Base-by-base conservation (phyloP, 2,329 filamentous ascomycete genomes). In the Cordyceps cicadae region DNA sequence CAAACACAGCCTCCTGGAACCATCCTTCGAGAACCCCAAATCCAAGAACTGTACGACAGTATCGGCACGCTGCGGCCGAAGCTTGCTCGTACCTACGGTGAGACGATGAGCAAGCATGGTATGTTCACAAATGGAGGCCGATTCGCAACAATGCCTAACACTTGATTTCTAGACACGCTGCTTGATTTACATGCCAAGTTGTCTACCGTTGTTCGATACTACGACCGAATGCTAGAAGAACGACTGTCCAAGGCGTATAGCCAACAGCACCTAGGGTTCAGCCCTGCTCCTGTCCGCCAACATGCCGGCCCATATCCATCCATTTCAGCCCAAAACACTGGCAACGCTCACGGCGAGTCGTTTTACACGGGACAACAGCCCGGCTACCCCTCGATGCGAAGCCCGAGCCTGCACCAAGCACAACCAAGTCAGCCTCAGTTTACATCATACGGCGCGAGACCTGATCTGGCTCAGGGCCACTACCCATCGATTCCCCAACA, bases 61-160 rank as follows among this genome's bases (percentile, higher is more conserved):
- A 97, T 99, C 67, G 92, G 93, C n/a, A 83, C 91, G 17, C 77
- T 99, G 64, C 84, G 94, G 54, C 94, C 94, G 1, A 99, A 99
- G 73, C 80, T 99, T 60, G 94, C 94, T 5, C 85, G 94, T 61
- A 97, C 93, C 0, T 97, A 97, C 70, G 94, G 94, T 60, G 94
- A 99, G 77, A 97, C 94, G 0, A 97, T 99, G 94, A 97, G 94
- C 83, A 99, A 99, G 75, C 94, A 97, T 73, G 92, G 90, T 90
- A 77, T 71, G 85, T 60, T 7, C 14, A 7, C 75, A 46, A n/a
- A 1, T 12, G 3, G 12, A 6, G 45, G 29, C 49, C 59, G 41
- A 19, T 46, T 8, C 29, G 41, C 59, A 56, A 32, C 21, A 17
- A 14, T 17, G 3, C 15, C 37, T 51, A 21, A 54, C 26, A 17